These are phyloP conservation scores for Rhypophila decipiens DNA, from an alignment of 495 filamentous ascomycete species.

Conservation along the genomic window DNA sequence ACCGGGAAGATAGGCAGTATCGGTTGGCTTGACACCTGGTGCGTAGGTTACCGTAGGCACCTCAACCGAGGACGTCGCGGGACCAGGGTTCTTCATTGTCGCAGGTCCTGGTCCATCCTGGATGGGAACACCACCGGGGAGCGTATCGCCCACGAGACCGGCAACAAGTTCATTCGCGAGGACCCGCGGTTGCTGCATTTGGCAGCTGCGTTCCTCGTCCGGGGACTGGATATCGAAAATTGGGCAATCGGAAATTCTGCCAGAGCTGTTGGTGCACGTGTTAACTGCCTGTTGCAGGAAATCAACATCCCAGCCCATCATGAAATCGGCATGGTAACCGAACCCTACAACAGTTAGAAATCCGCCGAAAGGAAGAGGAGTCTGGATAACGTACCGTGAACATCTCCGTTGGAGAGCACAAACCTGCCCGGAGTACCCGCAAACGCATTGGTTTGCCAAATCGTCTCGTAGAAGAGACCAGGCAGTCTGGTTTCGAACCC, in stretches of 20 bases:
- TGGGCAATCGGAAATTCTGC: conserved; percentile 49
- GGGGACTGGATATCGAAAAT: conserved; percentile 42
- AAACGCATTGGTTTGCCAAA: conserved; percentile 73
- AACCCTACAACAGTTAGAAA: conserved; percentile 42
- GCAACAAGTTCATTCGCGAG: conserved; percentile 29
- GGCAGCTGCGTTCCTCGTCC: conserved; percentile 27
- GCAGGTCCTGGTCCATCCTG: conserved; percentile 32
- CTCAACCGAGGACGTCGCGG: conserved; percentile 8
- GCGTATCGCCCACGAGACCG: conserved; percentile 21
- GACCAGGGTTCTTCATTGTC: conserved; percentile 8
- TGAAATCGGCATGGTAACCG: conserved; percentile 84
- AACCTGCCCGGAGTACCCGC: conserved; percentile 62
- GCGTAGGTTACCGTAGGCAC: conserved; percentile 19
- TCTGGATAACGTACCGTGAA: conserved; percentile 45
- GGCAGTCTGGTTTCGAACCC: conserved; percentile 64
- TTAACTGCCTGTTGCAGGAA: conserved; percentile 55
- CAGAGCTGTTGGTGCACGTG: conserved; percentile 48
- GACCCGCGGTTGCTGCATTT: conserved; percentile 23
- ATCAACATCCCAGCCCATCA: conserved; percentile 65
- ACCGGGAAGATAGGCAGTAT: conserved; percentile 16
- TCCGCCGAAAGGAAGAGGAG: conserved; percentile 1
- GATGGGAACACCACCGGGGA: conserved; percentile 35
- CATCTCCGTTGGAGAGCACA: conserved; percentile 77
- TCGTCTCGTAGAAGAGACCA: conserved; percentile 80
- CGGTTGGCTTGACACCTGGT: conserved; percentile 7